A percentile compares a stretch with the other conserved stretches of the same genome.
Conservation (phyloP, 2,329 filamentous ascomycete species). For the Chalara sp. region DNA sequence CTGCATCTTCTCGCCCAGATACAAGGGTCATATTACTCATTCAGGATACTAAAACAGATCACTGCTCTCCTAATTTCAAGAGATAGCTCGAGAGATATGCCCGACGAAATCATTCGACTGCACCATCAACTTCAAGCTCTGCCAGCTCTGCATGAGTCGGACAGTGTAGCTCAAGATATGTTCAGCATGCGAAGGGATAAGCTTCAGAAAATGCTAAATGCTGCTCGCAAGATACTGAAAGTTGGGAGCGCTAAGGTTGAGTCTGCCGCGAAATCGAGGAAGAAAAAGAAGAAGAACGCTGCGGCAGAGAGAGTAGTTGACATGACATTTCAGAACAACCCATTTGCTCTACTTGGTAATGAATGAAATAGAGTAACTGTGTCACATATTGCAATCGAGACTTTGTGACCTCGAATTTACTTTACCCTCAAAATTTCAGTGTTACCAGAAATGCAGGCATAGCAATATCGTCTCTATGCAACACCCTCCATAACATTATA, state of each 20-base stretch:
- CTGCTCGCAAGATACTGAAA: slow-evolving; percentile 7
- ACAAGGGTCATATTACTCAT: slow-evolving; percentile 26
- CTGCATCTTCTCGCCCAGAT: slow-evolving; percentile 26
- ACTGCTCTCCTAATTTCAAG: slow-evolving; percentile 12
- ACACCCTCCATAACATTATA: no score
- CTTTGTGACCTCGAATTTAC: no score
- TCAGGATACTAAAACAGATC: slow-evolving; percentile 26
- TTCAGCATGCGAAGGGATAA: slow-evolving; percentile 7
- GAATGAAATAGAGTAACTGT: slow-evolving; percentile 6
- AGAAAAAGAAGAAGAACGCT: slow-evolving; percentile 13
- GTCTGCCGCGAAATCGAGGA: slow-evolving; percentile 1
- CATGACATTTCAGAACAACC: slow-evolving; percentile 12
- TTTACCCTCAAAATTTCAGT: no score
- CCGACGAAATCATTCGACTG: slow-evolving; percentile 8
- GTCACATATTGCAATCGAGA: no score
- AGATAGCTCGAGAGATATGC: neutral
- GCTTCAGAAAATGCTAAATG: slow-evolving; percentile 7
- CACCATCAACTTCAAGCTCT: slow-evolving; percentile 14
- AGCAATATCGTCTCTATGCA: no score
- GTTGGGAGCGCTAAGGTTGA: neutral
- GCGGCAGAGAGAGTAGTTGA: neutral
- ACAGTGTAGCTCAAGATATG: slow-evolving; percentile 6
- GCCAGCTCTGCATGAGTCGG: slow-evolving; percentile 14
- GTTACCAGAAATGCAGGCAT: no score
- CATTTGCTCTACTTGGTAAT: slow-evolving; percentile 15